Evolutionary conservation across 163 green algal genomes (phyloP).

Genomic region (Scenedesmus sp.): DNA sequence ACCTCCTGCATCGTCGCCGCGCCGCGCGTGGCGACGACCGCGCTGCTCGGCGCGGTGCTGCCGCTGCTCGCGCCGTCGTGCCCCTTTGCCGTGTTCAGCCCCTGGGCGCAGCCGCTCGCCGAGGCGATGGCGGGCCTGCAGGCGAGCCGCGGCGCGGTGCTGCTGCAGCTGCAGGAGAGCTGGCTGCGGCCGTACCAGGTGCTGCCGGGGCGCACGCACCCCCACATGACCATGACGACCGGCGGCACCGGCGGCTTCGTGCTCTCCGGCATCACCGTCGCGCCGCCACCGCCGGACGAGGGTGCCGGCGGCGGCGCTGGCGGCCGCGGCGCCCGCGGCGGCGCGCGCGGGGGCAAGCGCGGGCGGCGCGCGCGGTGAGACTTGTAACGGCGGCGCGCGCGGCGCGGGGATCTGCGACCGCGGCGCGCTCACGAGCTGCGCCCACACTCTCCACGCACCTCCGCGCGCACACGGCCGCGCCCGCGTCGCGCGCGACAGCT

Average conservation of each 20-base stretch:
- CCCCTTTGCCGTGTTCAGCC: slow-evolving; percentile 74
- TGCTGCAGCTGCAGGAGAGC: slow-evolving; percentile 72
- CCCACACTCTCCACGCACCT: no score
- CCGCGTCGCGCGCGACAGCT: no score
- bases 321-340: not conserved
- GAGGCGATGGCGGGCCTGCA: slow-evolving; percentile 60
- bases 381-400: no score
- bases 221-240: slow-evolving; percentile 68
- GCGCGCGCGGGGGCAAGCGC: not conserved
- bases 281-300: no score
- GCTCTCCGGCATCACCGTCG: slow-evolving; percentile 64
- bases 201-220: slow-evolving; percentile 74
- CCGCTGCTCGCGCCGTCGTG: slow-evolving; percentile 81
- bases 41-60: slow-evolving; percentile 64
- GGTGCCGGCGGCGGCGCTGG: slow-evolving; percentile 9
- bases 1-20: slow-evolving; percentile 73
- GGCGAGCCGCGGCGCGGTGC: slow-evolving; percentile 50
- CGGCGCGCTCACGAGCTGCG: no score
- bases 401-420: no score
- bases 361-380: not conserved
- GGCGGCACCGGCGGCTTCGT: slow-evolving; percentile 74
- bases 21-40: slow-evolving; percentile 56
- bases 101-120: slow-evolving; percentile 62
- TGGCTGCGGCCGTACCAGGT: slow-evolving; percentile 81
- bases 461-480: no score